Percentiles rank a stretch among this genome's conserved stretches.
phyloP scores from a whole-genome alignment of 306 rosid genomes.

The Vigna reflexopilosa region DNA sequence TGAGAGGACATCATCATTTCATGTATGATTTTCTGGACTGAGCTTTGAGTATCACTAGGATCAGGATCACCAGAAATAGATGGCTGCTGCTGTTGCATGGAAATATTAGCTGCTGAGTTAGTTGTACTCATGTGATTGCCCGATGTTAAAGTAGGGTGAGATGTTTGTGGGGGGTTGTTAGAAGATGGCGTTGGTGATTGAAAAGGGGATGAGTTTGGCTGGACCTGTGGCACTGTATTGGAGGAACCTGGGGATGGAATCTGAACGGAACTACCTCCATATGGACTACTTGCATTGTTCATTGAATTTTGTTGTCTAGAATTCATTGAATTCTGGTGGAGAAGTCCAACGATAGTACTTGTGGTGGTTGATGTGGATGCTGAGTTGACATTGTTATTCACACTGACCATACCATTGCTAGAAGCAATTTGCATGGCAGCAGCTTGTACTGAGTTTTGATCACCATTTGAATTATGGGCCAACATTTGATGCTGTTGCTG shows the following conservation, averaged over 20 bases:
- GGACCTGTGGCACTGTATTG: slow-evolving; percentile 69
- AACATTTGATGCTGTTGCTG: slow-evolving; percentile 63
- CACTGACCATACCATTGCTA: slow-evolving; percentile 78
- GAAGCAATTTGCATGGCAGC: slow-evolving; percentile 68
- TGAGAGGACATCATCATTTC: slow-evolving; percentile 82
- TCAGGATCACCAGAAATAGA: slow-evolving; percentile 80
- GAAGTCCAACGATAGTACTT: slow-evolving; percentile 95
- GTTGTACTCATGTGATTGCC: slow-evolving; percentile 78
- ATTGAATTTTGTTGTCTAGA: slow-evolving; percentile 79
- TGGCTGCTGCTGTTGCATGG: slow-evolving; percentile 87
- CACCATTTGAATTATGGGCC: slow-evolving; percentile 63
- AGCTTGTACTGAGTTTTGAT: slow-evolving; percentile 67
- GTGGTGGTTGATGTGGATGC: slow-evolving; percentile 79
- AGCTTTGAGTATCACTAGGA: slow-evolving; percentile 79
- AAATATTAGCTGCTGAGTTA: slow-evolving; percentile 74
- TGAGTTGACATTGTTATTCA: slow-evolving; percentile 68
- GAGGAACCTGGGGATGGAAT: slow-evolving; percentile 94
- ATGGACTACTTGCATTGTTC: slow-evolving; percentile 85
- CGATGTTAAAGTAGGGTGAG: slow-evolving; percentile 66
- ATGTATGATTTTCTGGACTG: slow-evolving; percentile 85
- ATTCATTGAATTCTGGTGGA: slow-evolving; percentile 95
- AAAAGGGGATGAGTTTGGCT: slow-evolving; percentile 79
- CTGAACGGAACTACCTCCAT: slow-evolving; percentile 86
- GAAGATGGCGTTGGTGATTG: slow-evolving; percentile 84
- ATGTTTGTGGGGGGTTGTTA: slow-evolving; percentile 75